Evolutionary conservation across 2,329 filamentous ascomycete genomes (phyloP), one percentile per base, ranked within the genome.

Genomic region (Ceratocystis huliohia): DNA sequence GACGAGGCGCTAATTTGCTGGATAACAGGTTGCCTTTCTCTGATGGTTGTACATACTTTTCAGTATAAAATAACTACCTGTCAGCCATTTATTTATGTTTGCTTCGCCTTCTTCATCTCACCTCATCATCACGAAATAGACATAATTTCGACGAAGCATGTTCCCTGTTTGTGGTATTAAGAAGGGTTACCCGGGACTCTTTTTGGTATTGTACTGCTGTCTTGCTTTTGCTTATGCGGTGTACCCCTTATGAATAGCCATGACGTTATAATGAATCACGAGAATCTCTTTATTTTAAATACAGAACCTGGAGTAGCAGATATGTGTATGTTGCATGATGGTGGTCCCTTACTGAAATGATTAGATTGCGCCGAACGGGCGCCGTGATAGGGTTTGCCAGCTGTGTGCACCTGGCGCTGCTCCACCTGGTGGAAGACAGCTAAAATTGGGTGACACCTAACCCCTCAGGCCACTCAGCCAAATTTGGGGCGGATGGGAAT

Each of bases 11-110:
- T 20, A 2, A 17, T 30, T 37, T 59, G 28, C 30, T 20, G 30
- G 28, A 37, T 37, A 41, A 41, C 37, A 41, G 56, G 56, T 8
- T 17, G 56, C 13, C 15, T 17, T 33, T 20, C 56, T 59, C 33
- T 59, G 28, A 59, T n/a, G 17, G 17, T 13, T 59, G 56, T 59
- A 59, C 30, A 59, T 59, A 59, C 56, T 59, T 59, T 59, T 59
- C 56, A 59, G 56, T 59, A 59, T 30, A 33, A 30, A 59, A 33
- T 33, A 25, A 22, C 56, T 30, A 30, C 25, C 17, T 59, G 10
- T 4, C 25, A 17, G n/a, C 20, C 37, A 33, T 33, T 50, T 53
- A 25, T 37, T 25, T 3, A 17, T 48, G 30, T 33, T 22, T 64
- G 7, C 30, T 64, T 25, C 22, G 22, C 15, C 44, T 28, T 22